A percentile compares a stretch with the other conserved stretches of the same genome.
Conservation (phyloP, 2,329 filamentous ascomycete species). For the Diaporthe vexans region DNA sequence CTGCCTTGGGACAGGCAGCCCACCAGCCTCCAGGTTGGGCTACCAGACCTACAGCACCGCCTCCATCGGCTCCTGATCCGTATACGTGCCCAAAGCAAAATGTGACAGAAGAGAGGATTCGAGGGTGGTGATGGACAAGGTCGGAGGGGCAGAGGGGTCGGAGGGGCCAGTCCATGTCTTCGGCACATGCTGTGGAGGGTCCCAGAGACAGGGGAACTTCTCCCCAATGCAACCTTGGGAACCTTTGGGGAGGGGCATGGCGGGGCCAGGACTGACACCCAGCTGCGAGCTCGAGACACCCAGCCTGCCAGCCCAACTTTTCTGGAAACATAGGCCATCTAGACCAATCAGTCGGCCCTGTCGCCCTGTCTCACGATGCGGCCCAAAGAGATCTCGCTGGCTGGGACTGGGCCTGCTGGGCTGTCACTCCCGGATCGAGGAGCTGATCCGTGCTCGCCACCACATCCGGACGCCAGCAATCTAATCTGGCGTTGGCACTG, state of each 20-base stretch:
- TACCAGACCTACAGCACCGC: slow-evolving; percentile 16
- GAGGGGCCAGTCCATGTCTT: background rate
- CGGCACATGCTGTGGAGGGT: slow-evolving; percentile 19
- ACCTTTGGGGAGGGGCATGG: slow-evolving; percentile 4
- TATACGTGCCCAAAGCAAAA: background rate
- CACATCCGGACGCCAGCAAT: slow-evolving; percentile 27
- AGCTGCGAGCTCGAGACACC: background rate
- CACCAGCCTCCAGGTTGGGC: slow-evolving; percentile 6
- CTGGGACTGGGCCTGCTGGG: slow-evolving; percentile 1
- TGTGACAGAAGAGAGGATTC: background rate
- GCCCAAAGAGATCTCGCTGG: slow-evolving; percentile 23
- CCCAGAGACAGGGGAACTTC: slow-evolving; percentile 1
- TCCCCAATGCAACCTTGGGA: slow-evolving; percentile 22
- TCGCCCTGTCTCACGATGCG: slow-evolving; percentile 29
- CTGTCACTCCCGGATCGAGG: slow-evolving; percentile 18
- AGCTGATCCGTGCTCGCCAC: slow-evolving; percentile 10
- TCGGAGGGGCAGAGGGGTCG: background rate
- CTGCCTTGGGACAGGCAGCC: background rate
- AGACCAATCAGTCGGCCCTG: slow-evolving; percentile 25
- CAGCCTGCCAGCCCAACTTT: slow-evolving; percentile 25
- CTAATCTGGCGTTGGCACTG: slow-evolving; percentile 20
- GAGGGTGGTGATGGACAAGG: background rate
- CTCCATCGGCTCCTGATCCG: background rate
- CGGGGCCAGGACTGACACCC: slow-evolving; percentile 13
- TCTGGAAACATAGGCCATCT: background rate